phyloP scores from a whole-genome alignment of 345 rosid species.

The Eucalyptus fibrosa region DNA sequence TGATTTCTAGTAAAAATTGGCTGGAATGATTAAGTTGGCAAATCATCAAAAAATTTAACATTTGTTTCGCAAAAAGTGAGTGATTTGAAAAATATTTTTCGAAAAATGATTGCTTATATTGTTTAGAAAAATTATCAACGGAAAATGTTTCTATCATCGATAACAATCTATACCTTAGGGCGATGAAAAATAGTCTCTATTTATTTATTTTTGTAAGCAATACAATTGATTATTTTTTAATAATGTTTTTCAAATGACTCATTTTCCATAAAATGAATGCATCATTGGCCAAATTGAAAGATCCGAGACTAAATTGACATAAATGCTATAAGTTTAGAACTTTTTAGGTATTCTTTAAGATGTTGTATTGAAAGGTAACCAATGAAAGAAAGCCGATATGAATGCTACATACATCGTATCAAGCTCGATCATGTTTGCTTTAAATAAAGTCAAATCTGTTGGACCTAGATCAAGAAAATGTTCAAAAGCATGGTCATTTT shows the following conservation, averaged over 20 bases:
- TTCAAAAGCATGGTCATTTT: neutral
- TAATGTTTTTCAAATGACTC: neutral
- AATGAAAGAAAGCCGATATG: neutral
- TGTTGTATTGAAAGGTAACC: neutral
- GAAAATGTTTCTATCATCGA: no score
- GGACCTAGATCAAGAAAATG: neutral
- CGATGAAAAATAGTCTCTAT: no score
- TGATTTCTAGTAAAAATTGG: neutral
- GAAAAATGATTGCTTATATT: no score
- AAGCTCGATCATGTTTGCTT: neutral
- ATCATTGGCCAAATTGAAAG: neutral
- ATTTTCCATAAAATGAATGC: neutral
- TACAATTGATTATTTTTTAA: neutral
- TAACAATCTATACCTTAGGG: neutral
- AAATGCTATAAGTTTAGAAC: neutral
- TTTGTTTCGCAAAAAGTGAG: no score
- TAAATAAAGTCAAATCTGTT: neutral
- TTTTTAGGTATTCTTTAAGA: neutral
- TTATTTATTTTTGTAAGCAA: no score
- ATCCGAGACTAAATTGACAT: neutral
- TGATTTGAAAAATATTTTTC: no score
- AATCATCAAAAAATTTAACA: no score
- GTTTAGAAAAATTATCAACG: no score
- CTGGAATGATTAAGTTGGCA: no score
- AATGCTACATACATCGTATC: neutral